Conservation (phyloP, 2,329 filamentous ascomycete species). For the Colletotrichum sp. region DNA sequence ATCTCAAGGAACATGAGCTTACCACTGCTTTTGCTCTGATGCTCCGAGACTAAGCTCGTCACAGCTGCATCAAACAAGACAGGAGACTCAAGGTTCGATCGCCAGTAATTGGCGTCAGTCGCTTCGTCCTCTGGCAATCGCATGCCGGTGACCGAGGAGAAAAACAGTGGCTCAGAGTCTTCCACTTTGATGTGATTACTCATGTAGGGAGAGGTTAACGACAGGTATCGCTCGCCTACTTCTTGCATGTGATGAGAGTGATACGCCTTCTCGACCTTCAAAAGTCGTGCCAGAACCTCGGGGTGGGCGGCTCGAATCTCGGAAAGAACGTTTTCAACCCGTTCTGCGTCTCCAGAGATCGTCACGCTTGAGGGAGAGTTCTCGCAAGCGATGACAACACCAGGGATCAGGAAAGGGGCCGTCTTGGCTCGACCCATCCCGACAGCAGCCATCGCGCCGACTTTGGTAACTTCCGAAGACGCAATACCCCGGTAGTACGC, state of each 20-base stretch:
- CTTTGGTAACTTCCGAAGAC: slow-evolving; percentile 12
- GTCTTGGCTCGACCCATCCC: not conserved
- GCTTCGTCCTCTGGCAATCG: slow-evolving; percentile 8
- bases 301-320: slow-evolving; percentile 14
- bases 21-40: not conserved
- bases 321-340: not conserved
- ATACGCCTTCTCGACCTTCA: slow-evolving; percentile 6
- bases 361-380: not conserved
- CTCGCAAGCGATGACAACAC: slow-evolving; percentile 4
- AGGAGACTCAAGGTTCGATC: not conserved
- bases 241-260: slow-evolving; percentile 3
- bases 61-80: not conserved
- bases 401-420: not conserved
- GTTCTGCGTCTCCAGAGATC: not conserved
- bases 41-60: not conserved
- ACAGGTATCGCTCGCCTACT: slow-evolving; percentile 13
- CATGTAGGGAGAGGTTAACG: not conserved
- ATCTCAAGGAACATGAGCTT: not conserved
- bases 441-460: not conserved
- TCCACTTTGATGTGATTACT: not conserved
- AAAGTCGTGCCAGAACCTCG: not conserved
- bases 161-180: not conserved
- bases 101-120: not conserved
- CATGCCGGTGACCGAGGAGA: slow-evolving; percentile 31
- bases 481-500: slow-evolving; percentile 29